These are phyloP conservation scores for Goffeauzyma gilvescens DNA, from an alignment of 768 basidiomycete species.

Conservation along the genomic window DNA sequence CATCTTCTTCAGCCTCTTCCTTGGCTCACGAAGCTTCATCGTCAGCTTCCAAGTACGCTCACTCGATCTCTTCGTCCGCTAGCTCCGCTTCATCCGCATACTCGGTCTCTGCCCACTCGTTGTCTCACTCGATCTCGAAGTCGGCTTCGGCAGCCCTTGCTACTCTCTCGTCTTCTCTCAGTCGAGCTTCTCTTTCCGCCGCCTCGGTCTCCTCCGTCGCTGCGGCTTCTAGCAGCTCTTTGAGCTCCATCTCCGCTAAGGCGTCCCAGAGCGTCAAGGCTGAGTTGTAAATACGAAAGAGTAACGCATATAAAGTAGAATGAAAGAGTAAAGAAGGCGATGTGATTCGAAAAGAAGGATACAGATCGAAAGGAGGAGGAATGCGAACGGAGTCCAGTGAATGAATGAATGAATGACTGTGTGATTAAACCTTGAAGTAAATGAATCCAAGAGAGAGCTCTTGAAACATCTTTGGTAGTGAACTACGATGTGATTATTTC, in stretches of 20 bases:
- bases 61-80: slow-evolving; percentile 17
- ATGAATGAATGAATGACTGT: no score
- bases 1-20: slow-evolving; percentile 25
- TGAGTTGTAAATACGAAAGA: slow-evolving; percentile 22
- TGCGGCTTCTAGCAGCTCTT: slow-evolving; percentile 17
- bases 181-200: slow-evolving; percentile 21
- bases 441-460: no score
- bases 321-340: no score
- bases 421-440: no score
- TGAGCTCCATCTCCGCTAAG: slow-evolving; percentile 23
- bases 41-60: slow-evolving; percentile 17
- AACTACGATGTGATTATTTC: no score
- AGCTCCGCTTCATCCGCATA: slow-evolving; percentile 18
- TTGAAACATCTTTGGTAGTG: no score
- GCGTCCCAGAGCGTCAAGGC: slow-evolving; percentile 26
- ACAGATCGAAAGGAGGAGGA: no score
- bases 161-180: slow-evolving; percentile 13
- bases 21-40: slow-evolving; percentile 15
- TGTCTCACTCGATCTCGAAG: slow-evolving; percentile 2
- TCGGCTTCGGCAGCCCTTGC: slow-evolving; percentile 3
- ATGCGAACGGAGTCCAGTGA: no score
- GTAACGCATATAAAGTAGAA: no score
- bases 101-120: slow-evolving; percentile 7
- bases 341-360: no score
- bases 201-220: slow-evolving; percentile 17